Evolutionary conservation across 371 early-diverging fungal species (phyloP).

Genomic region (Zopfochytrium polystomum): DNA sequence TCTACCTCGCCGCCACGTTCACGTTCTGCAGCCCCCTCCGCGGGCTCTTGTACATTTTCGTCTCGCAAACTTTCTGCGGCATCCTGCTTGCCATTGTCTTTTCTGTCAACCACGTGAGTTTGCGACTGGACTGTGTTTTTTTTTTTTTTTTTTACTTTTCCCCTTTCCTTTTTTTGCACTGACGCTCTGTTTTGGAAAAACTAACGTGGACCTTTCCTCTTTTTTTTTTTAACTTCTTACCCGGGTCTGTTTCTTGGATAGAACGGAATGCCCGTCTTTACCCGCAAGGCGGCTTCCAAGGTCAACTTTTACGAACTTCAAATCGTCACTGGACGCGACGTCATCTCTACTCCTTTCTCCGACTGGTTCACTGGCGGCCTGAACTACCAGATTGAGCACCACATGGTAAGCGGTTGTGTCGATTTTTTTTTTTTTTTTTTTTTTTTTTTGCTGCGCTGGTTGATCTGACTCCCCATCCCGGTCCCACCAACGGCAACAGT

Average conservation of each 20-base stretch:
- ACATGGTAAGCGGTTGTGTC: slow-evolving; percentile 53
- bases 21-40: slow-evolving; percentile 50
- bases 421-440: neutral
- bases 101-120: slow-evolving; percentile 71
- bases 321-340: slow-evolving; percentile 79
- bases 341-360: slow-evolving; percentile 55
- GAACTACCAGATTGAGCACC: slow-evolving; percentile 72
- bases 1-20: slow-evolving; percentile 61
- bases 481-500: slow-evolving; percentile 43
- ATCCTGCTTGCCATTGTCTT: slow-evolving; percentile 76
- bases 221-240: neutral
- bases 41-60: slow-evolving; percentile 62
- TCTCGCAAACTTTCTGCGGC: slow-evolving; percentile 74
- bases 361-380: slow-evolving; percentile 85
- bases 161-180: too few species aligned
- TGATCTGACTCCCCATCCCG: neutral
- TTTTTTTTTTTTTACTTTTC: too few species aligned
- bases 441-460: neutral
- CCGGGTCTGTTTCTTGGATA: slow-evolving; percentile 4
- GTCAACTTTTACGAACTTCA: slow-evolving; percentile 79
- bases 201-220: neutral
- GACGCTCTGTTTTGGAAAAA: too few species aligned
- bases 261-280: slow-evolving; percentile 83
- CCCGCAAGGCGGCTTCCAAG: slow-evolving; percentile 61
- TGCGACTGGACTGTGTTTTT: too few species aligned